Conservation (phyloP, 2,329 filamentous ascomycete species). For the Aspergillus sp. region DNA sequence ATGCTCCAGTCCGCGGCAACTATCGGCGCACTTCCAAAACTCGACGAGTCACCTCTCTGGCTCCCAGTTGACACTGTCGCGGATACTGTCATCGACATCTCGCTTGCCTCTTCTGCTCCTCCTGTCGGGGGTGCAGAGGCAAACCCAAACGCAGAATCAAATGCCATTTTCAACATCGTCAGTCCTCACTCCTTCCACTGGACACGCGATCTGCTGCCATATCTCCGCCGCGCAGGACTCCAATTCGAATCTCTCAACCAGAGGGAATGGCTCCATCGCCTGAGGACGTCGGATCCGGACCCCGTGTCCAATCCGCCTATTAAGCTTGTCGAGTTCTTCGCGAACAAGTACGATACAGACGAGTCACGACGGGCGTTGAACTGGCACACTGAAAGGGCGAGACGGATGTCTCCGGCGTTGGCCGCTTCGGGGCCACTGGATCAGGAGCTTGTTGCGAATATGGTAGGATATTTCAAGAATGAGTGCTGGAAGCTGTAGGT, state of each 20-base stretch:
- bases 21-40: constrained; percentile 37
- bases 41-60: constrained; percentile 40
- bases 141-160: background rate
- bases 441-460: constrained; percentile 26
- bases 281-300: constrained; percentile 43
- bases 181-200: constrained; percentile 45
- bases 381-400: constrained; percentile 15
- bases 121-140: background rate
- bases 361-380: constrained; percentile 3
- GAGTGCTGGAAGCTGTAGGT: constrained; percentile 9
- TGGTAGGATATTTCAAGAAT: constrained; percentile 27
- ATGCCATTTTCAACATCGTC: constrained; percentile 45
- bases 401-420: constrained; percentile 8
- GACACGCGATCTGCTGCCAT: constrained; percentile 47
- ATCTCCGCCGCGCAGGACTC: constrained; percentile 41
- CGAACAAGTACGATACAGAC: constrained; percentile 41
- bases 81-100: constrained; percentile 24
- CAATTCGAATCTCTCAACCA: constrained; percentile 21
- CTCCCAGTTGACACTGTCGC: constrained; percentile 39
- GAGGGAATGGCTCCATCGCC: constrained; percentile 22
- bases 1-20: constrained; percentile 42
- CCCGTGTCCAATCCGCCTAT: constrained; percentile 44
- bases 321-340: constrained; percentile 49
- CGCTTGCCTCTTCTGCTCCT: constrained; percentile 10
- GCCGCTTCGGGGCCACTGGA: constrained; percentile 6